A percentile compares a stretch with the other conserved stretches of the same genome.
phyloP scores from a whole-genome alignment of 192 early-diverging fungal species.

The Mortierella claussenii region DNA sequence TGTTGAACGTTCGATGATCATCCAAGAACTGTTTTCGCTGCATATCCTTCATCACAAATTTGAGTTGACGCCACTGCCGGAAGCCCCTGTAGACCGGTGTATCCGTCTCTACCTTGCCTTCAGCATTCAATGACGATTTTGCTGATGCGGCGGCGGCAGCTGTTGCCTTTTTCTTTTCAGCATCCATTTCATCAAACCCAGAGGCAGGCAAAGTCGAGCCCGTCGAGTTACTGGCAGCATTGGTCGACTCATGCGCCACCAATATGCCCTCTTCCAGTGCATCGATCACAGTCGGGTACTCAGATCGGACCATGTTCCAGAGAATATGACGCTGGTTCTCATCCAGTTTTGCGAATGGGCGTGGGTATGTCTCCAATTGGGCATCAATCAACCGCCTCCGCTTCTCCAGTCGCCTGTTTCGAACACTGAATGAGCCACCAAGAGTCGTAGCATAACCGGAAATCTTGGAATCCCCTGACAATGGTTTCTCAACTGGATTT shows the following conservation, averaged over 20 bases:
- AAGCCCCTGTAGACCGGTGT: no score
- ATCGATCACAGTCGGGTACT: constrained; percentile 27
- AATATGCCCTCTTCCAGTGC: constrained; percentile 41
- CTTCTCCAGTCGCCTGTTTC: background rate
- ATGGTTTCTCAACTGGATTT: background rate
- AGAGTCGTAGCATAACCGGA: background rate
- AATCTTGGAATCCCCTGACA: background rate
- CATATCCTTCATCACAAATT: constrained; percentile 43
- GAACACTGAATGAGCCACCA: background rate
- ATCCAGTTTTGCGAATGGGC: constrained; percentile 24
- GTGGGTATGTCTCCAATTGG: constrained; percentile 23
- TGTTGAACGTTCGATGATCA: constrained; percentile 4
- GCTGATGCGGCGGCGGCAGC: background rate
- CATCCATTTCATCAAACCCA: background rate
- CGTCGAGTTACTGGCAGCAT: background rate
- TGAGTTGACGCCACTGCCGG: constrained; percentile 39
- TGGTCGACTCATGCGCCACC: constrained; percentile 1
- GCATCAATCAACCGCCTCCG: constrained; percentile 16
- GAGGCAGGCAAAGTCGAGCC: background rate
- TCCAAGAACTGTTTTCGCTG: constrained; percentile 39
- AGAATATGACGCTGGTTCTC: constrained; percentile 24
- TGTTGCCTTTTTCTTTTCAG: background rate
- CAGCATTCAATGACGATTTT: background rate
- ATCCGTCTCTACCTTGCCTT: no score
- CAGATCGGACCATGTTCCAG: constrained; percentile 22